Conservation (phyloP, 176 grass and related monocot genomes). For the Bothriochloa decipiens region DNA sequence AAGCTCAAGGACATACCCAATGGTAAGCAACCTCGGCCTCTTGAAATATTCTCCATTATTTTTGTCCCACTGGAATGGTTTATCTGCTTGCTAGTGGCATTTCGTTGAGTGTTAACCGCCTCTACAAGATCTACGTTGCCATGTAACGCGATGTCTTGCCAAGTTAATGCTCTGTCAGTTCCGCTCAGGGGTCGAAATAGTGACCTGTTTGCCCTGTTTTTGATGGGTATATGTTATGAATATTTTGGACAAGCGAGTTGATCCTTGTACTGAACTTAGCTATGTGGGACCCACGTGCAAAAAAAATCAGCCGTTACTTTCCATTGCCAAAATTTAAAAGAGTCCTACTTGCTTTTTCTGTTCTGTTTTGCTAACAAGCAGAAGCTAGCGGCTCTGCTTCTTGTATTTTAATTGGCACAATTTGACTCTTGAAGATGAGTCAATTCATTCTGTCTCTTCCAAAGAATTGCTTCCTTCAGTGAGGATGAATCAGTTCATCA, state of each 20-base stretch:
- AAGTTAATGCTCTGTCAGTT: neutral
- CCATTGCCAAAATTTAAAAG: neutral
- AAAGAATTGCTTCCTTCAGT: neutral
- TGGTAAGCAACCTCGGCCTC: conserved; percentile 45
- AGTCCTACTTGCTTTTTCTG: neutral
- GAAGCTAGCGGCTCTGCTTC: neutral
- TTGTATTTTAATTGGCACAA: neutral
- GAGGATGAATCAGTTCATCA: neutral
- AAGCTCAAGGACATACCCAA: conserved; percentile 96
- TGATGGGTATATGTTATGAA: neutral
- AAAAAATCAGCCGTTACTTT: neutral
- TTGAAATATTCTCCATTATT: neutral
- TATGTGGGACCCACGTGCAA: neutral
- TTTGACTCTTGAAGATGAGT: neutral
- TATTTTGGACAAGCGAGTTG: too few species aligned
- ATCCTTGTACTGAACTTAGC: neutral
- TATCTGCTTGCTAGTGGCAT: neutral
- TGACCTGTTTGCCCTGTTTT: neutral
- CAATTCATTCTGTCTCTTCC: neutral
- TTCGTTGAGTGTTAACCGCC: too few species aligned
- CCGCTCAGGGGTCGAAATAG: neutral
- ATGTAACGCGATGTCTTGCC: neutral
- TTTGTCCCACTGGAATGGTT: neutral
- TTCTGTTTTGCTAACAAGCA: neutral
- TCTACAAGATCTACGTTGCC: neutral